Percentiles rank a stretch among this genome's conserved stretches.
Evolutionary conservation across 1,139 yeast genomes (phyloP).

Genomic region (Scheffersomyces quercinus): DNA sequence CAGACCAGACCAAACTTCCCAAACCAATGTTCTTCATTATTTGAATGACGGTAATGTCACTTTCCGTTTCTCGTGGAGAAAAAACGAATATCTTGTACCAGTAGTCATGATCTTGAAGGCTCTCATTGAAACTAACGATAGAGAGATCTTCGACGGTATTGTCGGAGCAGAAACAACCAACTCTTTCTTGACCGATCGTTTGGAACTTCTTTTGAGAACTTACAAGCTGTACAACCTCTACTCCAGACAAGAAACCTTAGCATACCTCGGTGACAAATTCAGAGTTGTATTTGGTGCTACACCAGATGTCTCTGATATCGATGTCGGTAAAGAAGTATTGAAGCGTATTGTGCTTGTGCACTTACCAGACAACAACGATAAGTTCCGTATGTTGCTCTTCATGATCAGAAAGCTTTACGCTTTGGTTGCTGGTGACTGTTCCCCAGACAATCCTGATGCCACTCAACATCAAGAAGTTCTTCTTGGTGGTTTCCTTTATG

Average conservation of each 20-base stretch:
- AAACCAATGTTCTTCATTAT: constrained; percentile 93
- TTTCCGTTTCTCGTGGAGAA: constrained; percentile 94
- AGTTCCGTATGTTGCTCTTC: constrained; percentile 82
- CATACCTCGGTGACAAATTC: constrained; percentile 93
- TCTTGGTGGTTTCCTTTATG: constrained; percentile 93
- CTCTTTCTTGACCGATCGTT: constrained; percentile 96
- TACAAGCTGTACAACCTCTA: constrained; percentile 79
- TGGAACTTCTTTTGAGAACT: constrained; percentile 85
- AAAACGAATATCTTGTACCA: constrained; percentile 92
- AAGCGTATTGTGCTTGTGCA: constrained; percentile 88
- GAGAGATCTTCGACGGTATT: constrained; percentile 94
- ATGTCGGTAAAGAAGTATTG: constrained; percentile 86
- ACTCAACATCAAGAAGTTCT: constrained; percentile 98
- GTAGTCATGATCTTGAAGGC: constrained; percentile 93
- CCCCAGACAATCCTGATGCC: constrained; percentile 98
- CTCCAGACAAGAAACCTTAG: constrained; percentile 84
- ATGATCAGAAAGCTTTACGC: constrained; percentile 96
- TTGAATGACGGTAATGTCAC: constrained; percentile 95
- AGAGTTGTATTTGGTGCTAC: constrained; percentile 90
- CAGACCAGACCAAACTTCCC: constrained; percentile 96
- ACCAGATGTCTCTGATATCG: constrained; percentile 83
- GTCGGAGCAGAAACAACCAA: constrained; percentile 85
- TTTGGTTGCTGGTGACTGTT: constrained; percentile 93
- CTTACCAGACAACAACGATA: constrained; percentile 68
- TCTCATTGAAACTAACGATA: constrained; percentile 83